Evolutionary conservation across 495 filamentous ascomycete genomes (phyloP).

Genomic region (Penicillium macrosclerotiorum): DNA sequence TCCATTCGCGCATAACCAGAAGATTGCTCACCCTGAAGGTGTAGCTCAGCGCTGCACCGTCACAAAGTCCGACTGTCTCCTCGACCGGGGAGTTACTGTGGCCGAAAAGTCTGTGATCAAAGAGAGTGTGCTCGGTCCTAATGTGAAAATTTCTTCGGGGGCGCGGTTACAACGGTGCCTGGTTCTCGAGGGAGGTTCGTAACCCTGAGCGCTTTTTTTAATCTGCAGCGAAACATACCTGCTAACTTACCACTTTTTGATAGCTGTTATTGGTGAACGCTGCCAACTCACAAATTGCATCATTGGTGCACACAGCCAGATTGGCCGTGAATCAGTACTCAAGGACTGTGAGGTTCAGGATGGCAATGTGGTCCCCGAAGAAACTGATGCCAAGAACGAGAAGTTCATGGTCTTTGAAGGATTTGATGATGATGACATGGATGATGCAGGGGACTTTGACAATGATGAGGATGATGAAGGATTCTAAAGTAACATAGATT

Average conservation of each 20-base stretch:
- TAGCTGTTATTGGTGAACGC: conserved; percentile 74
- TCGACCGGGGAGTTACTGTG: conserved; percentile 82
- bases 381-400: conserved; percentile 80
- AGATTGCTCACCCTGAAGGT: conserved; percentile 75
- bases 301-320: conserved; percentile 67
- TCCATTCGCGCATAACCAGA: conserved; percentile 69
- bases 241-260: no score
- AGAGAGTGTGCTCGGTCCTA: conserved; percentile 80
- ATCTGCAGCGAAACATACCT: no score
- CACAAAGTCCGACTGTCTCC: conserved; percentile 69
- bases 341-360: conserved; percentile 91
- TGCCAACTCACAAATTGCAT: conserved; percentile 79
- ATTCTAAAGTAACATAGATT: conserved; percentile 12
- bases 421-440: conserved; percentile 45
- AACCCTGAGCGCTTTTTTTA: no score
- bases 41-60: conserved; percentile 76
- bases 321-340: conserved; percentile 72
- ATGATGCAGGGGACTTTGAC: conserved; percentile 30
- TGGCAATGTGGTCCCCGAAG: conserved; percentile 73
- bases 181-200: conserved; percentile 88
- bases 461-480: conserved; percentile 26
- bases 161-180: conserved; percentile 79
- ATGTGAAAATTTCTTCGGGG: conserved; percentile 76
- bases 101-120: conserved; percentile 83
- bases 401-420: conserved; percentile 84